These are phyloP conservation scores for Cnidoscolus chayamansa DNA, from an alignment of 441 rosid species.

Conservation along the genomic window DNA sequence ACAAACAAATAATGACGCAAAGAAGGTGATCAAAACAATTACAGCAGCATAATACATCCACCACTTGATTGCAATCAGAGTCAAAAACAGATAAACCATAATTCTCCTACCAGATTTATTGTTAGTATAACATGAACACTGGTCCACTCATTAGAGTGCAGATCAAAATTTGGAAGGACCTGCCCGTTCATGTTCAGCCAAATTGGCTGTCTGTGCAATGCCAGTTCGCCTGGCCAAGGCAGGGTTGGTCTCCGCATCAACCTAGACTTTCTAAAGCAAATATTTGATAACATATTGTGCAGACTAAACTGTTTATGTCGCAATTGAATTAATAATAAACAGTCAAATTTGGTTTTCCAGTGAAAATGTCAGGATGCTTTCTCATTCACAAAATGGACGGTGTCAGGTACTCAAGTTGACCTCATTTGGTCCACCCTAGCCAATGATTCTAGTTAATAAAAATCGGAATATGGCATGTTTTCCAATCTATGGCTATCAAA, in stretches of 20 bases:
- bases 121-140: background rate
- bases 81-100: background rate
- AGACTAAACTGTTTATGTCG: background rate
- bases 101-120: conserved; percentile 4
- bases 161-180: background rate
- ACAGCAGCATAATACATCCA: conserved; percentile 1
- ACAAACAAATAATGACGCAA: background rate
- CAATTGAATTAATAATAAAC: background rate
- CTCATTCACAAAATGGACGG: background rate
- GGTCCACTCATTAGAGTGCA: background rate
- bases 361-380: background rate
- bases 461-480: conserved; percentile 4
- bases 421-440: background rate
- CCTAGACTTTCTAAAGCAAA: conserved; percentile 1
- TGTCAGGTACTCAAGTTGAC: background rate
- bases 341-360: background rate
- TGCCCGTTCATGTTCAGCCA: background rate
- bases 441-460: background rate
- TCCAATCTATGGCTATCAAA: conserved; percentile 4
- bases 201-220: background rate
- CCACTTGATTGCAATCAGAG: background rate
- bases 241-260: background rate
- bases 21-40: conserved; percentile 2
- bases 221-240: background rate
- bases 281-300: background rate